phyloP scores from a whole-genome alignment of 1,139 yeast genomes.

The Yamadazyma dushanensis region DNA sequence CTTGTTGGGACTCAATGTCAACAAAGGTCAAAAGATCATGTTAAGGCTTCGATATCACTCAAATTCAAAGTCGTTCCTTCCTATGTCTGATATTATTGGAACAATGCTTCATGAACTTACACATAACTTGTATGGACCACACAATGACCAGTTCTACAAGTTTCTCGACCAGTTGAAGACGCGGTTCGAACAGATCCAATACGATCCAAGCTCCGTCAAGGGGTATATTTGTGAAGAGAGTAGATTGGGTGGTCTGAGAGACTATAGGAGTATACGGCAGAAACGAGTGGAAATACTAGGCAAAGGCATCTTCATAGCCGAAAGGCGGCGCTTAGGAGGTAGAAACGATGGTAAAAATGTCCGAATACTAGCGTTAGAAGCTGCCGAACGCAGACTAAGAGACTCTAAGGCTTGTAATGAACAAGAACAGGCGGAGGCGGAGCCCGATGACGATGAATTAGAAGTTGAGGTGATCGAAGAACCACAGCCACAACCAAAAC shows the following conservation, averaged over 20 bases:
- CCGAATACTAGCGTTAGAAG: slow-evolving; percentile 56
- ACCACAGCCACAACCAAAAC: background rate
- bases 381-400: slow-evolving; percentile 62
- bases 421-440: slow-evolving; percentile 20
- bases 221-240: slow-evolving; percentile 52
- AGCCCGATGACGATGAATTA: slow-evolving; percentile 36
- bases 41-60: slow-evolving; percentile 65
- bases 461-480: slow-evolving; percentile 14
- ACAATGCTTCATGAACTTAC: slow-evolving; percentile 88
- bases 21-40: slow-evolving; percentile 74
- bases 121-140: slow-evolving; percentile 81
- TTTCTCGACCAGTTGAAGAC: slow-evolving; percentile 60
- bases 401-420: slow-evolving; percentile 59
- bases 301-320: slow-evolving; percentile 40
- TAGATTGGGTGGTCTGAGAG: slow-evolving; percentile 44
- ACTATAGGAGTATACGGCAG: slow-evolving; percentile 32
- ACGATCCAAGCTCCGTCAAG: slow-evolving; percentile 19
- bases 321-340: slow-evolving; percentile 36
- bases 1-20: slow-evolving; percentile 83
- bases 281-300: slow-evolving; percentile 38
- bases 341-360: slow-evolving; percentile 23
- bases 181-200: slow-evolving; percentile 57
- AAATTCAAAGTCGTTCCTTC: slow-evolving; percentile 58
- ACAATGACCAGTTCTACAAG: slow-evolving; percentile 68
- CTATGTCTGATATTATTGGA: slow-evolving; percentile 69